phyloP scores from a whole-genome alignment of 2,329 filamentous ascomycete species.

The Colletotrichum kahawae region DNA sequence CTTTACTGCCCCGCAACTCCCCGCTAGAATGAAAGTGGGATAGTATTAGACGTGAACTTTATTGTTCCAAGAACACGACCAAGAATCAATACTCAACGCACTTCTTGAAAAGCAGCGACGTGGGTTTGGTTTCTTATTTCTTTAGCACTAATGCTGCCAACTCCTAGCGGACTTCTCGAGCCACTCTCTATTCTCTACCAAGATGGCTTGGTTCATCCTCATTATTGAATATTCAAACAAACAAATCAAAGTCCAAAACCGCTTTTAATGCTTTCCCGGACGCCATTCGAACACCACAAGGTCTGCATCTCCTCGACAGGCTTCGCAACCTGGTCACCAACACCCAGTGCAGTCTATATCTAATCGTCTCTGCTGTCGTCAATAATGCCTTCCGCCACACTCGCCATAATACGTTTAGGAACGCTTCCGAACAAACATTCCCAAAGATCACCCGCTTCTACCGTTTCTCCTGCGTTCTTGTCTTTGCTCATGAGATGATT shows the following conservation, averaged over 20 bases:
- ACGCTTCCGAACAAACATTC: conserved; percentile 80
- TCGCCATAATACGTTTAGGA: conserved; percentile 29
- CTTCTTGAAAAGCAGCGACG: background rate
- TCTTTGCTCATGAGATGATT: conserved; percentile 74
- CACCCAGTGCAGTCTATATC: background rate
- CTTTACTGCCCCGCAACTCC: background rate
- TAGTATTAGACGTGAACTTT: background rate
- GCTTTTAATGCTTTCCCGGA: background rate
- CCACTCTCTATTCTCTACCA: background rate
- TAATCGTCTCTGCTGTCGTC: background rate
- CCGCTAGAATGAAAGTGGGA: background rate
- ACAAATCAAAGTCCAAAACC: background rate
- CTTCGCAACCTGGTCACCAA: background rate
- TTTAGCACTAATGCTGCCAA: background rate
- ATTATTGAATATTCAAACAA: background rate
- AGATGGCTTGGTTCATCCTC: background rate
- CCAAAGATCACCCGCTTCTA: conserved; percentile 83
- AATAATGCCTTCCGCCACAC: background rate
- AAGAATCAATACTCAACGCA: background rate
- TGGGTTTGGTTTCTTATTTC: background rate
- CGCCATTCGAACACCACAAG: background rate
- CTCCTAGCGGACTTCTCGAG: background rate
- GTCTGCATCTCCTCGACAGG: background rate
- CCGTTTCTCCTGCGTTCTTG: conserved; percentile 77
- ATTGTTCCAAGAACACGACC: background rate